phyloP scores from a whole-genome alignment of 257 asterid genomes.

The Solanum corneliomulleri region DNA sequence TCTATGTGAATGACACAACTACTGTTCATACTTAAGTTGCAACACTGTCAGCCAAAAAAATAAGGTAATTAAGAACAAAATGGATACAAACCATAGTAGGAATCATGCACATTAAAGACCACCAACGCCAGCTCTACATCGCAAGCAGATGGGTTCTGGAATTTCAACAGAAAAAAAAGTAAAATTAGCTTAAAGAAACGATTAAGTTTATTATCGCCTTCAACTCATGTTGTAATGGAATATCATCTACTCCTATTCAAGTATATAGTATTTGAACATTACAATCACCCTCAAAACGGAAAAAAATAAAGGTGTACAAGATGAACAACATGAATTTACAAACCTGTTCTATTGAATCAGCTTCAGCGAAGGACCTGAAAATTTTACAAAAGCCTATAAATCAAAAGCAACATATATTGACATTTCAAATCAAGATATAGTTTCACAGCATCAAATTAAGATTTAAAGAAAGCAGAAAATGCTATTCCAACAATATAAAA shows the following conservation, averaged over 20 bases:
- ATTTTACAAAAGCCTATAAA: background rate
- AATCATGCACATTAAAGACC: conserved; percentile 56
- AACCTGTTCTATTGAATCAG: conserved; percentile 58
- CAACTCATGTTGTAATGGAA: background rate
- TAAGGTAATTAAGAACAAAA: background rate
- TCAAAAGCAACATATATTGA: background rate
- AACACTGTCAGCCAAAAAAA: background rate
- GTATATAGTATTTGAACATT: background rate
- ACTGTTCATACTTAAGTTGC: background rate
- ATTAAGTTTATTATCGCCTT: background rate
- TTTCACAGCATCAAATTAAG: background rate
- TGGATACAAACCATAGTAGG: conserved; percentile 45
- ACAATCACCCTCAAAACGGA: background rate
- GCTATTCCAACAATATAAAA: background rate
- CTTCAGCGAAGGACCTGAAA: conserved; percentile 54
- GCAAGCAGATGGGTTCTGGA: conserved; percentile 49
- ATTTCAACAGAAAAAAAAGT: background rate
- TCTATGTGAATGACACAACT: background rate
- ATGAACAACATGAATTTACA: background rate
- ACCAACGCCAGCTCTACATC: conserved; percentile 48
- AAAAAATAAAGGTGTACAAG: background rate
- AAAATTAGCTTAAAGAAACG: background rate
- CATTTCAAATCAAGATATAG: background rate
- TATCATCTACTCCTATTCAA: background rate
- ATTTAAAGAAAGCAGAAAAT: background rate